Percentiles rank a stretch among this genome's conserved stretches.
phyloP scores from a whole-genome alignment of 2,329 filamentous ascomycete genomes.

The Gaeumannomyces tritici region DNA sequence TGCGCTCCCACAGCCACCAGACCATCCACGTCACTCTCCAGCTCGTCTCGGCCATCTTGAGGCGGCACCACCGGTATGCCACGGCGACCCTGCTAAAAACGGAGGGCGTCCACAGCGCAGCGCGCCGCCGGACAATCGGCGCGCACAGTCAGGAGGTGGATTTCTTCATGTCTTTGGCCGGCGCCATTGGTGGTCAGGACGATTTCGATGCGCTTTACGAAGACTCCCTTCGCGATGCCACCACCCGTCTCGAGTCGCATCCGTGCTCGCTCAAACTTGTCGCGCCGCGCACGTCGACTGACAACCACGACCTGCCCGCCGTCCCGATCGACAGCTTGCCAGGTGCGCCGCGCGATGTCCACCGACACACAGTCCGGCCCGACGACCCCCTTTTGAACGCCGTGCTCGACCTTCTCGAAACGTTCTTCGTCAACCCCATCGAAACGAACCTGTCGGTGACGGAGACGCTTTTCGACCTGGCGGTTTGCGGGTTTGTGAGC shows the following conservation, averaged over 20 bases:
- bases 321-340: constrained; percentile 43
- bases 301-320: constrained; percentile 46
- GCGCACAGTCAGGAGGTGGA: constrained; percentile 69
- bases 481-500: constrained; percentile 73
- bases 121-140: constrained; percentile 56
- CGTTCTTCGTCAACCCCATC: constrained; percentile 82
- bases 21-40: constrained; percentile 86
- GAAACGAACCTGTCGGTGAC: constrained; percentile 87
- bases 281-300: constrained; percentile 46
- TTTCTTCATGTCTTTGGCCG: constrained; percentile 58
- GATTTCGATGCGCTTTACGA: constrained; percentile 67
- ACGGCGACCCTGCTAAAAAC: constrained; percentile 66
- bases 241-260: constrained; percentile 60
- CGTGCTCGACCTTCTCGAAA: constrained; percentile 57
- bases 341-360: constrained; percentile 50
- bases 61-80: constrained; percentile 81
- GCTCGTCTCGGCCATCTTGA: constrained; percentile 75
- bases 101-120: constrained; percentile 39
- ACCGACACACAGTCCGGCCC: constrained; percentile 49
- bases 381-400: constrained; percentile 57
- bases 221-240: constrained; percentile 60
- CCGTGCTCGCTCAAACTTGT: constrained; percentile 63
- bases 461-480: constrained; percentile 71
- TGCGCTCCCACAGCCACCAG: constrained; percentile 76
- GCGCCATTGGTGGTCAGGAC: constrained; percentile 57